These are phyloP conservation scores for Hamamelis virginiana DNA, from an alignment of 164 flowering plant genomes.

Conservation along the genomic window DNA sequence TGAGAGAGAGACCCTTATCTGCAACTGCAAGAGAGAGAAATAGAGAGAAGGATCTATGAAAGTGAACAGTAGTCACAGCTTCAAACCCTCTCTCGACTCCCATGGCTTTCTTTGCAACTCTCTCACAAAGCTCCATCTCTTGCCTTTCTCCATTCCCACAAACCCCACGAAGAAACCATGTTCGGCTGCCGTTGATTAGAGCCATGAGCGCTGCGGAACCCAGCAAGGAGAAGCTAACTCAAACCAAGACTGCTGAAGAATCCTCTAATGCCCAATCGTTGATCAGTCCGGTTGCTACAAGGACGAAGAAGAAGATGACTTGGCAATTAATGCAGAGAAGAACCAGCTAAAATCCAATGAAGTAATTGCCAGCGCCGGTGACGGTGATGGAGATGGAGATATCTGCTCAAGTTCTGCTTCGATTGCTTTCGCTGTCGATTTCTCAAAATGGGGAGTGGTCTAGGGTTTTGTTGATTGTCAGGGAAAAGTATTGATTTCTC, in stretches of 20 bases:
- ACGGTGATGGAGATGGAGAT: no score
- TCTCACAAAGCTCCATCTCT: slow-evolving; percentile 30
- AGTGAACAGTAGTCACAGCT: not conserved
- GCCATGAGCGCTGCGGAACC: slow-evolving; percentile 39
- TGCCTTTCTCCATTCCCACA: slow-evolving; percentile 27
- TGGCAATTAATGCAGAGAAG: no score
- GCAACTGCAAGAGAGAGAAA: not conserved
- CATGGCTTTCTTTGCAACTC: slow-evolving; percentile 47
- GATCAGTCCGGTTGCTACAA: no score
- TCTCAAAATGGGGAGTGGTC: no score
- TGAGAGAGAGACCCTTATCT: slow-evolving; percentile 13
- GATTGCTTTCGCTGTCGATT: no score
- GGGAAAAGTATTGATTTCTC: no score
- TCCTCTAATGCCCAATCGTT: slow-evolving; percentile 24
- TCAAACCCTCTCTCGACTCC: slow-evolving; percentile 6
- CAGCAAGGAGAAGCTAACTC: slow-evolving; percentile 29
- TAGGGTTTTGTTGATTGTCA: no score
- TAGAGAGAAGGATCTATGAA: not conserved
- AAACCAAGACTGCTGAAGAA: slow-evolving; percentile 26
- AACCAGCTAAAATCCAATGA: no score
- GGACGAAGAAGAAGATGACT: no score
- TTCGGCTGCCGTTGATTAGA: slow-evolving; percentile 17
- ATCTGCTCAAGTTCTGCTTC: no score
- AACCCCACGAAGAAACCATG: slow-evolving; percentile 22
- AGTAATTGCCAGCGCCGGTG: no score